Evolutionary conservation across 2,329 filamentous ascomycete genomes (phyloP), one percentile per base, ranked within the genome.

Genomic region (Venturia pyrina): DNA sequence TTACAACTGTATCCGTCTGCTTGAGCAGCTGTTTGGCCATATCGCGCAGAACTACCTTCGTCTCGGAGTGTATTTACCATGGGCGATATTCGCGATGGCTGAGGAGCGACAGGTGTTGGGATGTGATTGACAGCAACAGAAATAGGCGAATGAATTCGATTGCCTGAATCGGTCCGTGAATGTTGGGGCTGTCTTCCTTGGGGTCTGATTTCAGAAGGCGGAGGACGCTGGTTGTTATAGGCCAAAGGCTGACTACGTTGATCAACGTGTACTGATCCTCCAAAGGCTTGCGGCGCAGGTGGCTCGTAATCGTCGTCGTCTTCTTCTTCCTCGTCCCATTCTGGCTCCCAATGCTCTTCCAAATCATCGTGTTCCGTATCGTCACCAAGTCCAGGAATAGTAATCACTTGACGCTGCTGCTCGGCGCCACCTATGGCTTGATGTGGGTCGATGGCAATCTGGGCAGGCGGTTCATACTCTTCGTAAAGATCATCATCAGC

Each of bases 61-160:
- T 59, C 53, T 37, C 53, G 28, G 32, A 59, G 32, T 37, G 53
- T 59, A 34, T 66, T 66, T 44, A 41, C 41, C 32, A 41, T 78
- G 66, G 83, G 83, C 34, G 84, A 85, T 32, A 86, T 86, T 72
- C 90, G 88, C 62, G 87, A 86, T 64, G 90, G 89, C 72, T 90
- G 89, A 34, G 90, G 89, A 63, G 90, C 90, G 72, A 88, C 78
- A 53, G 88, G 89, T 44, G 87, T 87, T 63, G 87, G 84, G 71
- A 93, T 87, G 73, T 92, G 88, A 70, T 87, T 87, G 72, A 87
- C 86, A 70, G 93, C 81, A 66, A 93, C 79, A 64, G 87, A 86
- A 68, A 88, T 83, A 53, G 79, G 71, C 48, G 70, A 70, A 62
- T 64, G 64, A 69, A 64, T 66, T 8, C 60, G 34, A 34, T 62